phyloP scores from a whole-genome alignment of 176 grass and related monocot species.

The Oryza brachyantha region DNA sequence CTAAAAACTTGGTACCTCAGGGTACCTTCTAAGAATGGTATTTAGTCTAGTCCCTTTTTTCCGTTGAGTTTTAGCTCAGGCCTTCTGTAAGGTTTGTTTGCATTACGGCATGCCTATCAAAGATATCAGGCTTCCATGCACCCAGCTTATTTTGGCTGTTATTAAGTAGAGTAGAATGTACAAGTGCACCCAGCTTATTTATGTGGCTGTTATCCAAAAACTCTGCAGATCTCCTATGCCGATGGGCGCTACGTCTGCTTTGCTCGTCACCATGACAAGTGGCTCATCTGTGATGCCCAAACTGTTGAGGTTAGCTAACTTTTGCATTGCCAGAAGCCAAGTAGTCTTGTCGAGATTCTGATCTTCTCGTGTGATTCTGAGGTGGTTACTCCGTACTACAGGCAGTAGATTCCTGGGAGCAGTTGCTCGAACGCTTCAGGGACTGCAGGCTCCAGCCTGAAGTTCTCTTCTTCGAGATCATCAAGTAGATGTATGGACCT shows the following conservation, averaged over 20 bases:
- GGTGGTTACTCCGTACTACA: neutral
- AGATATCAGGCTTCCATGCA: neutral
- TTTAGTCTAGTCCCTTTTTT: neutral
- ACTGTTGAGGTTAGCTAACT: constrained; percentile 10
- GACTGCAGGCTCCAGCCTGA: constrained; percentile 16
- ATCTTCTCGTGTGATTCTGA: neutral
- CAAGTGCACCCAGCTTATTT: constrained; percentile 1
- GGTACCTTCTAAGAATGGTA: too few species aligned
- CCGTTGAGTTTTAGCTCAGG: neutral
- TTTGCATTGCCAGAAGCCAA: neutral
- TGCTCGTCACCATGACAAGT: constrained; percentile 15
- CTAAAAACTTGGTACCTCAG: too few species aligned
- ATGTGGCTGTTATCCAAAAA: neutral
- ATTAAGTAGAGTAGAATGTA: too few species aligned
- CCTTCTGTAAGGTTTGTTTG: neutral
- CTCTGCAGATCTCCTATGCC: constrained; percentile 17
- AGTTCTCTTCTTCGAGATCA: constrained; percentile 25
- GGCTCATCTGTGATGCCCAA: constrained; percentile 11
- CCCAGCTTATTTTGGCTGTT: neutral
- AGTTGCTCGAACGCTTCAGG: constrained; percentile 23
- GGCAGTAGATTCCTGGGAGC: constrained; percentile 13
- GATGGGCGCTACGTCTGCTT: constrained; percentile 10
- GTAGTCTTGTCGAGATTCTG: neutral
- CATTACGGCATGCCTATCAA: neutral
- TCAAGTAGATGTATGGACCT: constrained; percentile 8